Conservation (phyloP, 1,139 yeast genomes). For the Yamadazyma mexicana region DNA sequence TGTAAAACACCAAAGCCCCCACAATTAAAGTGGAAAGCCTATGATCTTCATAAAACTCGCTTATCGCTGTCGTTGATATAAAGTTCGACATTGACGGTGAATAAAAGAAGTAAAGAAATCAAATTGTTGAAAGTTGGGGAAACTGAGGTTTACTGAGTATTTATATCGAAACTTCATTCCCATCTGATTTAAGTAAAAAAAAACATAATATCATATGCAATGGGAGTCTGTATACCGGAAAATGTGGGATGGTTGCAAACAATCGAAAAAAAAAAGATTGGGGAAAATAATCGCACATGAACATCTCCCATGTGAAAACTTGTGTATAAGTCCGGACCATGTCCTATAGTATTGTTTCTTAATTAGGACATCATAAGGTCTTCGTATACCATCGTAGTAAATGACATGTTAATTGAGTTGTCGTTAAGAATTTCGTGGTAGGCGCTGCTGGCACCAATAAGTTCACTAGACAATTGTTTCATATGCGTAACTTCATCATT, state of each 20-base stretch:
- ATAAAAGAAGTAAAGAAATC: too few relatives aligned
- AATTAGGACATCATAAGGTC: neutral
- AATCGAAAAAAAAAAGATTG: neutral
- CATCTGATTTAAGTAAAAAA: too few relatives aligned
- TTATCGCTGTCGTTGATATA: neutral
- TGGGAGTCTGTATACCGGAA: too few relatives aligned
- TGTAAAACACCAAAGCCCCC: neutral
- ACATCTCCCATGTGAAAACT: too few relatives aligned
- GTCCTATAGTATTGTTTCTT: neutral
- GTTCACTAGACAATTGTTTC: slow-evolving; percentile 37
- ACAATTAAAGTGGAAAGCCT: neutral
- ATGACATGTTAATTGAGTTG: slow-evolving; percentile 35
- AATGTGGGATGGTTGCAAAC: too few relatives aligned
- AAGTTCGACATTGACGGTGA: too few relatives aligned
- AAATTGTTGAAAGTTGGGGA: too few relatives aligned
- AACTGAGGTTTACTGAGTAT: too few relatives aligned
- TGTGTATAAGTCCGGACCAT: neutral
- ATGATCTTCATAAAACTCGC: neutral
- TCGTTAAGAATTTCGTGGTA: slow-evolving; percentile 45
- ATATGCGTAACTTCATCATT: slow-evolving; percentile 31
- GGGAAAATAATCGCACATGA: too few relatives aligned
- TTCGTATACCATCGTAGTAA: slow-evolving; percentile 1
- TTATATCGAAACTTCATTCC: too few relatives aligned
- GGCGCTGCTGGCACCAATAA: slow-evolving; percentile 43
- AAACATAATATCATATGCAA: too few relatives aligned